Conservation (phyloP, 352 stramenopile genomes). For the Phytophthora litchii region DNA sequence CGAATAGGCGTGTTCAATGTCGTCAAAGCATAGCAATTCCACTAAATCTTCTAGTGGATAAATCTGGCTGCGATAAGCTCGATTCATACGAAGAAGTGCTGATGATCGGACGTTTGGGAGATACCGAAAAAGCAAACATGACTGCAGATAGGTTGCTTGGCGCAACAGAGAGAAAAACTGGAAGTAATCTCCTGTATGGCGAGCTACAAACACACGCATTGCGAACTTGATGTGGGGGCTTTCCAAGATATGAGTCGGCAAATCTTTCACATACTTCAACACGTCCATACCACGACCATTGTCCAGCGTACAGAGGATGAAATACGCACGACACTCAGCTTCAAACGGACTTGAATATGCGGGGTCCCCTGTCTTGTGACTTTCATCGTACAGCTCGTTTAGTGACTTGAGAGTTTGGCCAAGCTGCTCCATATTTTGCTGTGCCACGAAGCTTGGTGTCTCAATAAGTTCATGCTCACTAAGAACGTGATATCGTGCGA, state of each 20-base stretch:
- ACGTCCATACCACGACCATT: conserved; percentile 85
- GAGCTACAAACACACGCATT: conserved; percentile 86
- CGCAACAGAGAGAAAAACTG: conserved; percentile 83
- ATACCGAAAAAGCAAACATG: conserved; percentile 85
- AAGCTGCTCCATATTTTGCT: conserved; percentile 92
- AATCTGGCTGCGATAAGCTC: conserved; percentile 67
- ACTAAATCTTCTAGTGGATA: conserved; percentile 72
- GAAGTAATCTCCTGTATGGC: conserved; percentile 85
- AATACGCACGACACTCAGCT: conserved; percentile 84
- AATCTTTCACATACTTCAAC: conserved; percentile 86
- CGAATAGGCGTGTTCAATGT: conserved; percentile 67
- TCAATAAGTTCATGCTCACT: conserved; percentile 94
- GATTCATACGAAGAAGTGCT: conserved; percentile 82
- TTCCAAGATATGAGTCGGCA: conserved; percentile 61
- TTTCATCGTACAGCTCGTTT: conserved; percentile 90
- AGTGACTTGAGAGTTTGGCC: conserved; percentile 88
- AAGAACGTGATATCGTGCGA: conserved; percentile 95
- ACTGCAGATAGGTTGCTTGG: conserved; percentile 80
- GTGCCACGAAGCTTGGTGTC: conserved; percentile 78
- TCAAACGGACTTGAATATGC: conserved; percentile 82
- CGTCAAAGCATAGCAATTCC: conserved; percentile 81
- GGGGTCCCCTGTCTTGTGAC: conserved; percentile 61
- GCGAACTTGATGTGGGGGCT: conserved; percentile 85
- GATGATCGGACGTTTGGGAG: conserved; percentile 76
- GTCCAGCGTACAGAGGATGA: conserved; percentile 86